phyloP scores from a whole-genome alignment of 106 monocot species.

The Allium cepa region DNA sequence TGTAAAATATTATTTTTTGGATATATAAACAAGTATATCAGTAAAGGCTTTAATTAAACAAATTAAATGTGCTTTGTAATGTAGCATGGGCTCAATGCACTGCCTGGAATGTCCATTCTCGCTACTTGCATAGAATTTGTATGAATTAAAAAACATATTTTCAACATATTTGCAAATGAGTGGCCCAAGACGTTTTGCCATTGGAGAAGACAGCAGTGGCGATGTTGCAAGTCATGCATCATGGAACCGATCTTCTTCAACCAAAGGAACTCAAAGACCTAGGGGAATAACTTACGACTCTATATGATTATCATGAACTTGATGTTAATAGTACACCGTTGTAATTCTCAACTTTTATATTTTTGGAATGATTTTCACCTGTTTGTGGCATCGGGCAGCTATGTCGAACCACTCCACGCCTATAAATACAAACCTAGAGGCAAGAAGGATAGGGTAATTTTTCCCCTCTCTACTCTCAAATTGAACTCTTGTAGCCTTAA shows the following conservation, averaged over 20 bases:
- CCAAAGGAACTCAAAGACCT: constrained; percentile 30
- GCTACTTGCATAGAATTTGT: constrained; percentile 83
- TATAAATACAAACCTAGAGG: too few species aligned
- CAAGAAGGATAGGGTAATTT: too few species aligned
- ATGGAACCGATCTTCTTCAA: constrained; percentile 42
- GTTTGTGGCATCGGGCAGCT: too few species aligned
- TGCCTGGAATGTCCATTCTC: constrained; percentile 81
- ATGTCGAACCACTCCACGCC: too few species aligned
- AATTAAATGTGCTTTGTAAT: constrained; percentile 16
- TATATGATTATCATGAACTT: constrained; percentile 32
- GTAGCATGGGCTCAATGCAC: constrained; percentile 76
- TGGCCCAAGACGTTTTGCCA: constrained; percentile 32
- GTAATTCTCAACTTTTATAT: too few species aligned
- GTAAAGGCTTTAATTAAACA: too few species aligned
- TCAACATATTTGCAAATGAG: constrained; percentile 26
- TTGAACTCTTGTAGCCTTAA: too few species aligned
- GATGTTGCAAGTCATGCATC: constrained; percentile 33
- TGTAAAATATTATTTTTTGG: too few species aligned
- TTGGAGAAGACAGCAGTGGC: constrained; percentile 19
- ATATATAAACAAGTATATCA: too few species aligned
- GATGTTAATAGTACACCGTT: too few species aligned
- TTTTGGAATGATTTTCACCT: too few species aligned
- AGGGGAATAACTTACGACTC: constrained; percentile 52
- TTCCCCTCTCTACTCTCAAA: too few species aligned
- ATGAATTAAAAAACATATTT: constrained; percentile 11